Evolutionary conservation across 2,329 filamentous ascomycete genomes (phyloP), one percentile per base, ranked within the genome.

Genomic region (Calonectria multiphialidica): DNA sequence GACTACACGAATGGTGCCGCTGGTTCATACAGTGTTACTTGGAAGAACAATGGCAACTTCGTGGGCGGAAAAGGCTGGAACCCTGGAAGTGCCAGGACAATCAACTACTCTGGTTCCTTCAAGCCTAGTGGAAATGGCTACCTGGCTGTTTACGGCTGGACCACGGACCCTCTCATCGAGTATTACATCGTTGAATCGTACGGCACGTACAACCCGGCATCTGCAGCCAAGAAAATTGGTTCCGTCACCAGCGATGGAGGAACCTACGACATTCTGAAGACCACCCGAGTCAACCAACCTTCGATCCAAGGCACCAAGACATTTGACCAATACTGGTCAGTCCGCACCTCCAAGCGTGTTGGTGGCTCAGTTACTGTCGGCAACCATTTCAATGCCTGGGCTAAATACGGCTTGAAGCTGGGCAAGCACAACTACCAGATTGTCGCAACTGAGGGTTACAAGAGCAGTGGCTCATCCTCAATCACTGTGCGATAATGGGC

Each of bases 371-470:
- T 91, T 72, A 88, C 85, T 44, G 84, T 84, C 2, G 82, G 79
- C 28, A 87, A 85, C 74, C 88, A 90, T 79, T 90, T 90, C 76
- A 83, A 87, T 75, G 88, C 88, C 9, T 91, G 89, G 89, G 79
- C 80, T 23, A 82, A 83, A 44, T 76, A 80, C n/a, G 88, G 89
- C 4, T 80, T 90, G 79, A 83, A 81, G 30, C 77, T 90, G 13
- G 89, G 89, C 3, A 83, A 74, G 45, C 83, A 85, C 75, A 83
- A 90, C 80, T 90, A 90, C 79, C 85, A 87, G 83, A 89, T 90
- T 72, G 81, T 90, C 23, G 88, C 88, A 16, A 88, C 87, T 1
- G 89, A 90, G 80, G 88, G 87, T 4, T 89, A 89, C 80, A 81
- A 83, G 72, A 88, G 87, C 81, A 85, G 82, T 71, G 88, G 89